Conservation (phyloP, 345 rosid genomes). For the Syzygium grande region DNA sequence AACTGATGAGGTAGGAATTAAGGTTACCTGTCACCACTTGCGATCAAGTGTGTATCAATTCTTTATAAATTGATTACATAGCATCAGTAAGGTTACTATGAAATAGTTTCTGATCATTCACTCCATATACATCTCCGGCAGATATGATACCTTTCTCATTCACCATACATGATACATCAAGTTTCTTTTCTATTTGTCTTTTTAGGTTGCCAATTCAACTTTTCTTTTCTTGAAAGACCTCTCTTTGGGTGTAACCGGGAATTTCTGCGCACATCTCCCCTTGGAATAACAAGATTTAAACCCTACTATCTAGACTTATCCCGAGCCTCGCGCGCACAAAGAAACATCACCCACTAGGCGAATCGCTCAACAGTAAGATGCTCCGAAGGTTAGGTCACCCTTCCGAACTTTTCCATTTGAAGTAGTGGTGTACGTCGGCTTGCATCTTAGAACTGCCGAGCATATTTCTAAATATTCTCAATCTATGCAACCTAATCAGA, state of each 20-base stretch:
- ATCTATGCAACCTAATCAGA: background rate
- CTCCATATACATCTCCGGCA: background rate
- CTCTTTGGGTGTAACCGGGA: background rate
- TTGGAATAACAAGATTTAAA: background rate
- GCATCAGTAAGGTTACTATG: background rate
- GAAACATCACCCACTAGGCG: background rate
- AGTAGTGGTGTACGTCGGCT: background rate
- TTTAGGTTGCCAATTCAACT: background rate
- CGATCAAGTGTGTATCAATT: background rate
- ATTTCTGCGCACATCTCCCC: background rate
- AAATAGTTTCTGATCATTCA: background rate
- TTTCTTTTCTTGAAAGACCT: background rate
- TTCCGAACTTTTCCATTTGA: background rate
- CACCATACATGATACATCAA: background rate
- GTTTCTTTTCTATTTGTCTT: background rate
- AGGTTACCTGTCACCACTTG: background rate
- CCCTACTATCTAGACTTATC: background rate
- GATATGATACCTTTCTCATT: background rate
- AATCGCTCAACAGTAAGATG: background rate
- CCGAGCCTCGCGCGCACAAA: background rate
- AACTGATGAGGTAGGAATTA: background rate
- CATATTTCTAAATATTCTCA: background rate
- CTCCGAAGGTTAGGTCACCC: background rate
- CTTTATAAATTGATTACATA: background rate
- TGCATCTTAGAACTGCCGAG: background rate